Evolutionary conservation across 176 grass and related monocot genomes (phyloP).

Genomic region (Musa acuminata): DNA sequence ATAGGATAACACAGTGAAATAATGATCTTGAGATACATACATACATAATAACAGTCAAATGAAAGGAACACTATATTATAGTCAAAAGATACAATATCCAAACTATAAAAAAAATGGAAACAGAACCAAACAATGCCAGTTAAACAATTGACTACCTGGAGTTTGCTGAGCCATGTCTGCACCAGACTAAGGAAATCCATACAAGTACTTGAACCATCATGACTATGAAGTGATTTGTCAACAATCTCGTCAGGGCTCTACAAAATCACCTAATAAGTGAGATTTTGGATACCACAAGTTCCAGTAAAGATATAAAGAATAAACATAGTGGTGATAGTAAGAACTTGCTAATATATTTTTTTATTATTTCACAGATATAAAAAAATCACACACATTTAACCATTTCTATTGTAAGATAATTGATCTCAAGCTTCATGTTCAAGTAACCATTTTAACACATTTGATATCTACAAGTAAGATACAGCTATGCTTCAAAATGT

Average conservation of each 20-base stretch:
- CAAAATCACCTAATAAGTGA: conserved; percentile 23
- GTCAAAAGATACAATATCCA: not conserved
- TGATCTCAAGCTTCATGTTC: no score
- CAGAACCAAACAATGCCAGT: conserved; percentile 11
- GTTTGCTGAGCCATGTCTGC: conserved; percentile 62
- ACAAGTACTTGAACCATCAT: conserved; percentile 62
- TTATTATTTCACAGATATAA: not conserved
- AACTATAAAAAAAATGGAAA: not conserved
- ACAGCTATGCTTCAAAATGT: no score
- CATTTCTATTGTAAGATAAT: no score
- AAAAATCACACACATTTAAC: no score
- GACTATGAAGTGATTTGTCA: conserved; percentile 48
- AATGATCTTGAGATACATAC: not conserved
- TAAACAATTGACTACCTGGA: conserved; percentile 44
- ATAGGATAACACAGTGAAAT: not conserved
- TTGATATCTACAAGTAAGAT: no score
- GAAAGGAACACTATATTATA: not conserved
- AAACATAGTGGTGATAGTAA: not conserved
- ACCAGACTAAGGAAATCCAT: conserved; percentile 69
- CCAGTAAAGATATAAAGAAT: not conserved
- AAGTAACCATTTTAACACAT: no score
- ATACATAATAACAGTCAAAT: not conserved
- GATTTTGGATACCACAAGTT: not conserved
- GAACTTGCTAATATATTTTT: not conserved
- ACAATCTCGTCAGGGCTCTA: conserved; percentile 69